These are phyloP conservation scores for Pleurostoma richardsiae DNA, from an alignment of 2,329 filamentous ascomycete genomes.

Conservation along the genomic window DNA sequence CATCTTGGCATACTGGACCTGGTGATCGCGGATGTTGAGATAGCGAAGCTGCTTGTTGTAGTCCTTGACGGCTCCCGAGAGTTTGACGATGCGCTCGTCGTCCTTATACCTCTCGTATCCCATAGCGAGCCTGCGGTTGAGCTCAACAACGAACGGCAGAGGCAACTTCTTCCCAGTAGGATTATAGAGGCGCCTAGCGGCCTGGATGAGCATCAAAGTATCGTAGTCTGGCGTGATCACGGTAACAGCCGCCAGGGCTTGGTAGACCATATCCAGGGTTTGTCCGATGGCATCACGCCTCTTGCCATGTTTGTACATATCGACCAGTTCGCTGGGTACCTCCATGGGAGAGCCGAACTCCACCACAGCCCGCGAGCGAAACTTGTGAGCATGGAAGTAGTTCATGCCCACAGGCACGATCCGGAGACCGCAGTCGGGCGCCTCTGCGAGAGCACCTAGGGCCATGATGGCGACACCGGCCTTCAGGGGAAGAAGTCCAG, in stretches of 20 bases:
- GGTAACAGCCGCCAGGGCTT: slow-evolving; percentile 80
- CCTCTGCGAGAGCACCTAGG: slow-evolving; percentile 77
- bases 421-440: slow-evolving; percentile 82
- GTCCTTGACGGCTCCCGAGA: slow-evolving; percentile 70
- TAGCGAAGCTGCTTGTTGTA: slow-evolving; percentile 87
- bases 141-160: slow-evolving; percentile 85
- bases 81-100: slow-evolving; percentile 72
- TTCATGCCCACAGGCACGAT: slow-evolving; percentile 99
- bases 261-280: slow-evolving; percentile 80
- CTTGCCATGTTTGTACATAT: slow-evolving; percentile 79
- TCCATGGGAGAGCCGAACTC: slow-evolving; percentile 92
- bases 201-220: slow-evolving; percentile 94
- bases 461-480: slow-evolving; percentile 98
- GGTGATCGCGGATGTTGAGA: slow-evolving; percentile 86
- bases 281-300: slow-evolving; percentile 81
- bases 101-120: slow-evolving; percentile 92
- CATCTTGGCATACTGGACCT: slow-evolving; percentile 87
- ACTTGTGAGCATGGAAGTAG: slow-evolving; percentile 98
- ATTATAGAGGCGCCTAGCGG: slow-evolving; percentile 87
- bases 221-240: slow-evolving; percentile 93
- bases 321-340: slow-evolving; percentile 74
- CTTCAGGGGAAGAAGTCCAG: slow-evolving; percentile 87
- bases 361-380: slow-evolving; percentile 89
- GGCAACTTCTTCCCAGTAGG: slow-evolving; percentile 91
- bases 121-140: slow-evolving; percentile 85